phyloP scores from a whole-genome alignment of 371 early-diverging fungal genomes.

The Polyrhizophydium stewartii region DNA sequence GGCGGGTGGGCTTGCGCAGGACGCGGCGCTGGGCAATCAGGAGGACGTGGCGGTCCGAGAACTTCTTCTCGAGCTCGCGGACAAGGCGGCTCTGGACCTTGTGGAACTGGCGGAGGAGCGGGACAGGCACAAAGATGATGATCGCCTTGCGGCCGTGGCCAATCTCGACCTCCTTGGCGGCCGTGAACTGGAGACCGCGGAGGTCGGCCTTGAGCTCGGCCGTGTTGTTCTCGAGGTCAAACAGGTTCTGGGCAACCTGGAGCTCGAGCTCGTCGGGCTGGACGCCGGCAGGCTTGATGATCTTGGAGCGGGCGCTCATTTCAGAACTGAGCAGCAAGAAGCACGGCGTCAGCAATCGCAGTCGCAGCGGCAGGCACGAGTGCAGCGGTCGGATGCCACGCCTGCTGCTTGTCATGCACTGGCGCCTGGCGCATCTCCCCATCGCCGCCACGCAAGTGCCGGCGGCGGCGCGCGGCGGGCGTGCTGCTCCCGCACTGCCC shows the following conservation, averaged over 20 bases:
- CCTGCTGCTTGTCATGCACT: no score
- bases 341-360: not conserved
- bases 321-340: not conserved
- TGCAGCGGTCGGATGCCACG: no score
- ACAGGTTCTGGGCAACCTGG: slow-evolving; percentile 91
- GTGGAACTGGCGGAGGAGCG: slow-evolving; percentile 86
- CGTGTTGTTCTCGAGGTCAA: slow-evolving; percentile 91
- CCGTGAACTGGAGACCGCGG: slow-evolving; percentile 84
- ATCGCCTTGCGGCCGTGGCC: slow-evolving; percentile 94
- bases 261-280: slow-evolving; percentile 88
- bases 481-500: no score
- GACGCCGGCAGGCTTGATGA: slow-evolving; percentile 75
- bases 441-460: no score
- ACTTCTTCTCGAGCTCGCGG: slow-evolving; percentile 99
- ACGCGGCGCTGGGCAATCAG: slow-evolving; percentile 96
- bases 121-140: slow-evolving; percentile 95
- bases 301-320: slow-evolving; percentile 42
- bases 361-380: no score
- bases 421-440: no score
- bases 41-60: slow-evolving; percentile 96
- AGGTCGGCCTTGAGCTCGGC: slow-evolving; percentile 94
- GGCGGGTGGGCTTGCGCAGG: slow-evolving; percentile 85
- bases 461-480: no score
- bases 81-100: slow-evolving; percentile 92
- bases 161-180: slow-evolving; percentile 95